Evolutionary conservation across 2,329 filamentous ascomycete species (phyloP), one percentile per base, ranked within the genome.

Genomic region (Colletotrichum theobromicola): DNA sequence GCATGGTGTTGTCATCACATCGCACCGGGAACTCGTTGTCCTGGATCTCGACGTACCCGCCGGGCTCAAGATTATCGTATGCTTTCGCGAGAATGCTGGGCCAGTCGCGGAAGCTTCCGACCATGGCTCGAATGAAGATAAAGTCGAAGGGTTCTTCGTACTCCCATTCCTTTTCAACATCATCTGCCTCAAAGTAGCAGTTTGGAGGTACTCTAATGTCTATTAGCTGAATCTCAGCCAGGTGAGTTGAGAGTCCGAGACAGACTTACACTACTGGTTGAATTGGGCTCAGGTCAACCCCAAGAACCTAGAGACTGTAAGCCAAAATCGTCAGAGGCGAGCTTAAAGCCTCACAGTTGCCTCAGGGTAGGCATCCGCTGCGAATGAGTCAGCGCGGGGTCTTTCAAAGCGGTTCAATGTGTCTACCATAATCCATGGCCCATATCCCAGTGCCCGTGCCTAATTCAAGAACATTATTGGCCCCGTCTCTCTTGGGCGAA

Each of bases 181-280:
- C 83, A 68, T 85, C 83, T 67, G 85, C 78, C 62, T 85, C 83
- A 75, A 89, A 89, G 12, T 78, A 78, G 42, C 86, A 81, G 73
- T 89, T 89, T 0, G 84, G 83, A 1, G 87, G n/a, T n/a, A n/a
- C n/a, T n/a, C n/a, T n/a, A n/a, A n/a, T n/a, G n/a, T n/a, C n/a
- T n/a, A n/a, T n/a, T n/a, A n/a, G n/a, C n/a, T n/a, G n/a, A n/a
- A n/a, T n/a, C n/a, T n/a, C n/a, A n/a, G n/a, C n/a, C n/a, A n/a
- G n/a, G n/a, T n/a, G n/a, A n/a, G n/a, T n/a, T n/a, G n/a, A n/a
- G n/a, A n/a, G n/a, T n/a, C n/a, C n/a, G n/a, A n/a, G n/a, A n/a
- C n/a, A n/a, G n/a, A n/a, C 74, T 63, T 10, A 76, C 74, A 77
- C 82, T 58, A 55, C 50, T 2, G 83, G 83, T 53, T 84, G 83